These are phyloP conservation scores for Metahyphopichia silvanorum DNA, from an alignment of 805 yeast species.

Conservation along the genomic window DNA sequence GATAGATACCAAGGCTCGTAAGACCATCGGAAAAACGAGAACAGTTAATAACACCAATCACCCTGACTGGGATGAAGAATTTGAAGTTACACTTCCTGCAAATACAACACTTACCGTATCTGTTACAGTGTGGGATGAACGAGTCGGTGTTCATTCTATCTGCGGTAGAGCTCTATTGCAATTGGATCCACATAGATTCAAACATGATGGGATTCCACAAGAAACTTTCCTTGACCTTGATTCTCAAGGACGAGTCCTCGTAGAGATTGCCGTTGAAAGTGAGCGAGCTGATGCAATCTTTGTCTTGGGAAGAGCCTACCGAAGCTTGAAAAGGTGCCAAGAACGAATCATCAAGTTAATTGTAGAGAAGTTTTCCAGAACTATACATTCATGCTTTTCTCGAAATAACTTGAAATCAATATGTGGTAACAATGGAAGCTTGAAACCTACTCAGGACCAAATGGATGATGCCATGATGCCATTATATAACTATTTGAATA, in stretches of 20 bases:
- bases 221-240: constrained; percentile 58
- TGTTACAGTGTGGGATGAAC: constrained; percentile 70
- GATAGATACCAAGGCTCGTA: constrained; percentile 51
- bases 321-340: constrained; percentile 60
- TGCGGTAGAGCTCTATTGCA: constrained; percentile 63
- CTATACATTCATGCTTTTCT: constrained; percentile 58
- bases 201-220: constrained; percentile 66
- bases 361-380: constrained; percentile 69
- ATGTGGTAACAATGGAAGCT: constrained; percentile 49
- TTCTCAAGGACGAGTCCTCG: constrained; percentile 62
- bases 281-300: constrained; percentile 80
- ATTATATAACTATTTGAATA: constrained; percentile 68
- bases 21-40: constrained; percentile 67
- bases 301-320: constrained; percentile 71
- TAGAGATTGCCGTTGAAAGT: constrained; percentile 72
- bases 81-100: constrained; percentile 50
- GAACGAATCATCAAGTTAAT: constrained; percentile 66
- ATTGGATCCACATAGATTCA: constrained; percentile 59
- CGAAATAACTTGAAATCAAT: constrained; percentile 52
- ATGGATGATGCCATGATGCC: constrained; percentile 69
- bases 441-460: constrained; percentile 42
- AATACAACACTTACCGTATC: constrained; percentile 46
- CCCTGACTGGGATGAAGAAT: constrained; percentile 88
- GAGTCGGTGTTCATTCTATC: constrained; percentile 52
- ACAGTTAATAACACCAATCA: constrained; percentile 55